A percentile compares a stretch with the other conserved stretches of the same genome.
Evolutionary conservation across 2,329 filamentous ascomycete species (phyloP).

Genomic region (Seiridium unicorne): DNA sequence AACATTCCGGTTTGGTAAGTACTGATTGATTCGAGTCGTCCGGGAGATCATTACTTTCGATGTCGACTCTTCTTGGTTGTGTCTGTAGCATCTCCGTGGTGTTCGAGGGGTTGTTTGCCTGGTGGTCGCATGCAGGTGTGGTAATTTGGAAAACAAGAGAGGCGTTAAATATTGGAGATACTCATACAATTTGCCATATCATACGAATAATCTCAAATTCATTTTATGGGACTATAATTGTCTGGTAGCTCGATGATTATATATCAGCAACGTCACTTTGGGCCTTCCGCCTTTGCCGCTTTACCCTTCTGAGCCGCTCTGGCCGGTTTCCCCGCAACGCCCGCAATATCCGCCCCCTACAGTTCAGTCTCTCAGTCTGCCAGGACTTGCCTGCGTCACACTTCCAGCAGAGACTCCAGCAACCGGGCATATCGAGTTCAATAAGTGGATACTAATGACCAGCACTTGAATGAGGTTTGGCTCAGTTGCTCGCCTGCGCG

Average conservation of each 20-base stretch:
- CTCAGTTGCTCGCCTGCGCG: too few species aligned
- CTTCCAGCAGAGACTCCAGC: too few species aligned
- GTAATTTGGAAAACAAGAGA: too few species aligned
- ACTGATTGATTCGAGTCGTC: not conserved
- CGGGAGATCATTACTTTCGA: not conserved
- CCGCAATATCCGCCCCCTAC: conserved; percentile 2
- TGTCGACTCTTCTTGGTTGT: not conserved
- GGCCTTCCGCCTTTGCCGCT: not conserved
- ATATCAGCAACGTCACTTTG: not conserved
- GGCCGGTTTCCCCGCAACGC: not conserved
- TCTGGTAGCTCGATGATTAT: too few species aligned
- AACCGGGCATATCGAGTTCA: too few species aligned
- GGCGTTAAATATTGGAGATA: too few species aligned
- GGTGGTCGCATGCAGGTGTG: not conserved
- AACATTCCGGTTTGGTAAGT: not conserved
- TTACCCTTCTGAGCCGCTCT: conserved; percentile 1
- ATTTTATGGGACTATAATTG: too few species aligned
- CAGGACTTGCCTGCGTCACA: not conserved
- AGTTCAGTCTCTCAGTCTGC: not conserved
- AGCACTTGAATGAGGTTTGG: too few species aligned
- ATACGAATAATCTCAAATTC: too few species aligned
- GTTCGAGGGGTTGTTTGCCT: not conserved
- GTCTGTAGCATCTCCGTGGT: not conserved
- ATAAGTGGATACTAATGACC: too few species aligned
- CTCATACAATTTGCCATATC: too few species aligned